Conservation (phyloP, 257 asterid genomes). For the Fraxinus americana region DNA sequence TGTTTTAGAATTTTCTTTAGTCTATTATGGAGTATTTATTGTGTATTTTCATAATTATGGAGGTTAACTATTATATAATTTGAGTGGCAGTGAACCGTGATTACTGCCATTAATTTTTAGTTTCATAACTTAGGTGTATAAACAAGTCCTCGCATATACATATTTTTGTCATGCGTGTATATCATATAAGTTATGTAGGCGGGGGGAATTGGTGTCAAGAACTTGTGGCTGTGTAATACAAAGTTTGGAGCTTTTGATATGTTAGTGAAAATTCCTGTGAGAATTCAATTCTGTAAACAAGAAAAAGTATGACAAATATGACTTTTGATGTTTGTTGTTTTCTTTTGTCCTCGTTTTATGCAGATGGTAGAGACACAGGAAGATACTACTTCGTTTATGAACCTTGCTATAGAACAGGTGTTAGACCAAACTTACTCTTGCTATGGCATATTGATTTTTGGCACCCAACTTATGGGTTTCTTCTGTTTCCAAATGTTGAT, state of each 20-base stretch:
- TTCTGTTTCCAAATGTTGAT: neutral
- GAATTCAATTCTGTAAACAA: neutral
- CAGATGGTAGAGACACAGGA: slow-evolving; percentile 42
- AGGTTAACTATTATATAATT: no score
- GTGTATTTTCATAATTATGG: neutral
- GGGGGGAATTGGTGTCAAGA: neutral
- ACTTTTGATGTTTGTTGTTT: slow-evolving; percentile 8
- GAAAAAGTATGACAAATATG: neutral
- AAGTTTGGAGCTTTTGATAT: slow-evolving; percentile 5
- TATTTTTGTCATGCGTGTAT: neutral
- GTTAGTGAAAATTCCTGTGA: slow-evolving; percentile 30
- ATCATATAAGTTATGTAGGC: neutral
- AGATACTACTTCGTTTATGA: slow-evolving; percentile 51
- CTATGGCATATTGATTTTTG: neutral
- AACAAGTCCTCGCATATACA: no score
- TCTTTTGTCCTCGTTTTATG: neutral
- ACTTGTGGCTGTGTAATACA: neutral
- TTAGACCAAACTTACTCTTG: neutral
- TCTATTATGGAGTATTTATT: neutral
- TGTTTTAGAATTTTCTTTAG: neutral
- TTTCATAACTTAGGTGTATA: neutral
- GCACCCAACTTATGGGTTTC: neutral
- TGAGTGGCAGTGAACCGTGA: neutral
- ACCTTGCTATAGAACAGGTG: slow-evolving; percentile 77
- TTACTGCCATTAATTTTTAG: neutral